Base-by-base conservation (phyloP, 2,329 filamentous ascomycete genomes). In the Ciborinia camelliae region DNA sequence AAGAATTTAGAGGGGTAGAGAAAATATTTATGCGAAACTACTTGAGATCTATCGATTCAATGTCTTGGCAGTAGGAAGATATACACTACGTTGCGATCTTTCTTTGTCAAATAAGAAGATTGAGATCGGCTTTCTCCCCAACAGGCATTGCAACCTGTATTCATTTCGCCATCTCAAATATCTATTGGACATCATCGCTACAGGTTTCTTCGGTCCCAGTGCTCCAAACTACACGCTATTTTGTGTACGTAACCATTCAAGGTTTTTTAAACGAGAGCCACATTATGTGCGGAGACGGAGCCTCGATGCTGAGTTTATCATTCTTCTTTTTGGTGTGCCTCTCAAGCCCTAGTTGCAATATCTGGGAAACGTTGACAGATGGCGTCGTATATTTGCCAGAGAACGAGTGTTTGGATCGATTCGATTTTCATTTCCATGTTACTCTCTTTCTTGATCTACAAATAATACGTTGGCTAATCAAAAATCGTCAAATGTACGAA, bases 361-460 rank as follows among this genome's bases (percentile, higher is more conserved):
- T 8, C n/a, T 23, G 43, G 43, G 4, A 45, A n/a, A 20, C n/a
- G n/a, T 45, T 20, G 3, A n/a, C 20, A n/a, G 18, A 45, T 10
- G n/a, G 43, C 18, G n/a, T 9, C n/a, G 43, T 45, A 9, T 9
- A 45, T 12, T 23, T 4, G n/a, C n/a, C 8, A 10, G 12, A 12
- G 41, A 12, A 45, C 4, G 43, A 6, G 9, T n/a, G 0, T 18
- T 45, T 18, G n/a, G 2, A 45, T 9, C 8, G 9, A 12, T 9
- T n/a, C 43, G 1, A 45, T 20, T 4, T 23, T 0, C 3, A 23
- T 1, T 10, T n/a, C 4, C 8, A 45, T 10, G 2, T 1, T n/a
- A 2, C 43, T 20, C 8, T 23, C 8, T 45, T 10, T 9, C 7
- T 23, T 9, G 43, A 23, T 45, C 43, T 45, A 20, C 10, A 45